Evolutionary conservation across 345 rosid species (phyloP).

Genomic region (Populus davidiana): DNA sequence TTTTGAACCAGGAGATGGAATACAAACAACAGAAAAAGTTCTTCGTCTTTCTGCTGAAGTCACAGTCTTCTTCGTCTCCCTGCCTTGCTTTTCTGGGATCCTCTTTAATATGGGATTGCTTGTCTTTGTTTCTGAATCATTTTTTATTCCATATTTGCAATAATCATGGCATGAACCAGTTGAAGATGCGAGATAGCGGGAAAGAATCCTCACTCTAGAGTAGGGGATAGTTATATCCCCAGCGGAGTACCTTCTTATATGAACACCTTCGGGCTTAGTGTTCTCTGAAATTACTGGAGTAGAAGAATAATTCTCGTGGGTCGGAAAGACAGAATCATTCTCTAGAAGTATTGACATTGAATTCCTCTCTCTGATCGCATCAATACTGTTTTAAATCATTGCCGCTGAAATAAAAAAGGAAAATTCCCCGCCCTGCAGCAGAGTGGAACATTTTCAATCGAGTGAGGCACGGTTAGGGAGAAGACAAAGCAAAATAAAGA

Average conservation of each 20-base stretch:
- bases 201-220: conserved; percentile 21
- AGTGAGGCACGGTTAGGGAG: not conserved
- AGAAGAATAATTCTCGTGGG: not conserved
- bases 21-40: conserved; percentile 6
- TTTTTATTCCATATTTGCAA: conserved; percentile 21
- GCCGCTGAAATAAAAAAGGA: not conserved
- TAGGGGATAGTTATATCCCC: conserved; percentile 37
- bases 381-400: conserved; percentile 33
- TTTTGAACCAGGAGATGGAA: conserved; percentile 16
- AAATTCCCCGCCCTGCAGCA: conserved; percentile 23
- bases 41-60: conserved; percentile 24
- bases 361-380: conserved; percentile 1
- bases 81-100: conserved; percentile 7
- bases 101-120: conserved; percentile 20
- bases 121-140: not conserved
- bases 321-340: not conserved
- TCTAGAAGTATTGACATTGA: not conserved
- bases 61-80: conserved; percentile 13
- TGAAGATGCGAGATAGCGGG: conserved; percentile 27
- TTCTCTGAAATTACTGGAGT: conserved; percentile 8
- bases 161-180: conserved; percentile 27
- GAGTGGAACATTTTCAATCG: not conserved
- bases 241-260: conserved; percentile 43
- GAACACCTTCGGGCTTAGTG: conserved; percentile 22
- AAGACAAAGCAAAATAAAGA: not conserved